Base-by-base conservation (phyloP, 1,284 basidiomycete species). In the Ceratobasidium sp. region DNA sequence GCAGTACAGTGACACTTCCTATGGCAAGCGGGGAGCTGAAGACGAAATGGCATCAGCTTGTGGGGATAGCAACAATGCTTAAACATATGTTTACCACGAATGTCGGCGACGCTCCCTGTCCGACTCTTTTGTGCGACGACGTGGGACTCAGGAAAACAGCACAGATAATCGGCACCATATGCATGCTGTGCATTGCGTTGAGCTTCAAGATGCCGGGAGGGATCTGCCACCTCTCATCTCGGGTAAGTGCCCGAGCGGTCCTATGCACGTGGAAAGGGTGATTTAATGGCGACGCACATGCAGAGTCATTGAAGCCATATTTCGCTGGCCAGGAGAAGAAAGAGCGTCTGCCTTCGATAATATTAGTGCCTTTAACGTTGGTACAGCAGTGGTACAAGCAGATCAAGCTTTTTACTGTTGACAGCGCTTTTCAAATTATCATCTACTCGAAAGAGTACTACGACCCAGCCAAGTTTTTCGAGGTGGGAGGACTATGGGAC, bases 131-230 rank as follows among this genome's bases (percentile, higher is more conserved):
- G 14, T 72, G 68, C 34, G 68, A 72, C 41, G 46, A 72, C 16
- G 68, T 71, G 9, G 68, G 68, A 16, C 31, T 71, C 8, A 56
- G 68, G 11, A 71, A 71, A 27, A 71, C 68, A 6, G 24, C 54
- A n/a, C 53, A 59, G 31, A 71, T 59, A 19, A 34, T 71, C 22
- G 68, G 68, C 1, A 31, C 31, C 24, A 6, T 71, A 3, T 46
- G 68, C 41, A 43, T 71, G 39, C 29, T 71, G 54, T 14, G 7
- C 68, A 71, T 34, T 34, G 19, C 11, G 19, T 46, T 34, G 29
- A 49, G 41, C 54, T 46, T 5, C 68, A 71, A 39, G 51, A 56
- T 5, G n/a, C 41, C 22, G 22, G 39, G 2, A n/a, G n/a, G 53
- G 39, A 41, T 2, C 27, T 56, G 2, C 54, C 68, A n/a, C 37